Evolutionary conservation across 2,329 filamentous ascomycete genomes (phyloP).

Genomic region (Dactylella cylindrospora): DNA sequence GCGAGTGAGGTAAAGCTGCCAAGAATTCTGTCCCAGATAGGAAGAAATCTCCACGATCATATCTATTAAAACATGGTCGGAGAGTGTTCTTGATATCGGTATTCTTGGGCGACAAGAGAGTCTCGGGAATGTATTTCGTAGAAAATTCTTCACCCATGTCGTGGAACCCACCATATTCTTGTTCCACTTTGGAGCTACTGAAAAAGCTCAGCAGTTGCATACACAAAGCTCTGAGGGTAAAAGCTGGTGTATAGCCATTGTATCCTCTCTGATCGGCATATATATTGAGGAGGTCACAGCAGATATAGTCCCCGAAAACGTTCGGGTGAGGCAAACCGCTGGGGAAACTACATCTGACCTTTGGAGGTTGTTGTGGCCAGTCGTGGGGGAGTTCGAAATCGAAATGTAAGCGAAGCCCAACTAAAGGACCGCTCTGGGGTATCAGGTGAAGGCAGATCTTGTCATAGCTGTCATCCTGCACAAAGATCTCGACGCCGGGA

Average conservation of each 20-base stretch:
- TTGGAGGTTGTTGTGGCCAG: background rate
- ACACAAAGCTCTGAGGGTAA: background rate
- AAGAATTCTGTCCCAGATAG: too few relatives aligned
- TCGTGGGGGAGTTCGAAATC: conserved; percentile 2
- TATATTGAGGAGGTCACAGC: background rate
- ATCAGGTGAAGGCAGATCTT: background rate
- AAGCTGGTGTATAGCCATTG: background rate
- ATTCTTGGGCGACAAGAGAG: too few relatives aligned
- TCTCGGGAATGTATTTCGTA: background rate
- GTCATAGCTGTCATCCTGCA: conserved; percentile 1
- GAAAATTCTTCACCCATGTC: background rate
- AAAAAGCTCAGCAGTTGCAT: conserved; percentile 5
- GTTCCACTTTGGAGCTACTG: background rate
- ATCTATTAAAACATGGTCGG: too few relatives aligned
- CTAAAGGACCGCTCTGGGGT: conserved; percentile 1
- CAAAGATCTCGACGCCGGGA: too few relatives aligned
- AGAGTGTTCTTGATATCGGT: too few relatives aligned
- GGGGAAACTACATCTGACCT: background rate
- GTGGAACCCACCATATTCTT: background rate
- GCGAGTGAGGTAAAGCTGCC: too few relatives aligned
- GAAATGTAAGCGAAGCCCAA: conserved; percentile 2
- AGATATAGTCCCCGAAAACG: background rate
- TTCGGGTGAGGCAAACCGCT: conserved; percentile 1
- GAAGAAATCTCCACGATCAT: too few relatives aligned
- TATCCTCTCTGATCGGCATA: background rate